Base-by-base conservation (phyloP, 169 alveolate species). In the Eimeria sp. region DNA sequence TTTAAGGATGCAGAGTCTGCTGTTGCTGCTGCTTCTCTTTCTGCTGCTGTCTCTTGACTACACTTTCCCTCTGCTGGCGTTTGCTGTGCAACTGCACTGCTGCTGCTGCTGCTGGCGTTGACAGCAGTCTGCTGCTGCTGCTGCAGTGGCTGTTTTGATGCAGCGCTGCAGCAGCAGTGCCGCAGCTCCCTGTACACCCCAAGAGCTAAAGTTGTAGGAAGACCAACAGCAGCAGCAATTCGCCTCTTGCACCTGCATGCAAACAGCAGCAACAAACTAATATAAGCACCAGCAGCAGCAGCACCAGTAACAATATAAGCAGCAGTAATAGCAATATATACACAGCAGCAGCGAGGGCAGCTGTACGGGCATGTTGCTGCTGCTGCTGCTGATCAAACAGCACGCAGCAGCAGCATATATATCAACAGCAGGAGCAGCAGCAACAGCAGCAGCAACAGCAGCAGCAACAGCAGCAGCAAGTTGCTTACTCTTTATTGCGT, bases 171-270 rank as follows among this genome's bases (percentile, higher is more conserved):
- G 61, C 61, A 54, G 61, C 61, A 11, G 61, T 54, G 61, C 61
- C 51, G 84, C 57, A 73, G 51, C 57, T 73, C 20, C 40, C 9
- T 30, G 65, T 78, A 78, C 89, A 78, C 89, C 27, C 89, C 89
- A 49, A 78, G 10, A 49, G 89, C 89, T 27, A 78, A 47, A 49
- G 49, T 43, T 30, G 89, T 78, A 14, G 89, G 89, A 34, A 78
- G 65, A 30, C 89, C 89, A 22, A 78, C 89, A 78, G 89, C 89
- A 47, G 89, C 89, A 78, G 89, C 67, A 43, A 49, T 49, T 22
- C 67, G 45, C 63, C 51, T 25, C 25, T 45, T 49, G 70, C 40
- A 78, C 14, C 89, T 78, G 89, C 10, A 20, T 4, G 47, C 45
- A 78, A 4, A 78, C 89, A 18, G 70, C 11, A 45, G 89, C 89